Evolutionary conservation across 306 rosid genomes (phyloP).

Genomic region (Acacia confusa): DNA sequence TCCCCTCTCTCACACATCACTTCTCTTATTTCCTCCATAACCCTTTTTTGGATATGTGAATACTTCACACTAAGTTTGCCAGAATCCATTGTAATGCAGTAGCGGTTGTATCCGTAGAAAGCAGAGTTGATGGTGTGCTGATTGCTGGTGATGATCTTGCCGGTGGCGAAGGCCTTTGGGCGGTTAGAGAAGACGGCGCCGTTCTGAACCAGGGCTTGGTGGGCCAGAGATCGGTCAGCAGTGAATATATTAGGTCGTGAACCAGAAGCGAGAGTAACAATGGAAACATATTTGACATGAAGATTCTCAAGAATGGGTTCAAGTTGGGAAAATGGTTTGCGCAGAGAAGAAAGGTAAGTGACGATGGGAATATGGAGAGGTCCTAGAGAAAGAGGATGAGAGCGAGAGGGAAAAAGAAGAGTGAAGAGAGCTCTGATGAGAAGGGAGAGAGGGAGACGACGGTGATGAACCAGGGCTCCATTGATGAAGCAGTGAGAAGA

Average conservation of each 20-base stretch:
- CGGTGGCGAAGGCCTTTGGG: neutral
- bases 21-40: neutral
- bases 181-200: neutral
- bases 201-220: neutral
- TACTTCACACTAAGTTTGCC: neutral
- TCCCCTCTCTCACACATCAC: neutral
- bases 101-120: neutral
- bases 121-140: neutral
- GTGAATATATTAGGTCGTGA: neutral
- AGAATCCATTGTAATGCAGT: neutral
- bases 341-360: neutral
- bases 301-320: neutral
- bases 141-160: neutral
- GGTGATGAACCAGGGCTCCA: neutral
- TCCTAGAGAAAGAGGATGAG: neutral
- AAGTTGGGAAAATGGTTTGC: neutral
- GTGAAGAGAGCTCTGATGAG: neutral
- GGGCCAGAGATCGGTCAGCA: neutral
- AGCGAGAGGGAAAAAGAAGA: neutral
- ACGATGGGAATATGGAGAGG: neutral
- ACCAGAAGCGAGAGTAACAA: neutral
- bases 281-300: neutral
- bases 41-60: neutral
- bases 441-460: neutral
- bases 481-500: neutral